Conservation (phyloP, 805 yeast genomes). For the Nakazawaea ishiwadae region DNA sequence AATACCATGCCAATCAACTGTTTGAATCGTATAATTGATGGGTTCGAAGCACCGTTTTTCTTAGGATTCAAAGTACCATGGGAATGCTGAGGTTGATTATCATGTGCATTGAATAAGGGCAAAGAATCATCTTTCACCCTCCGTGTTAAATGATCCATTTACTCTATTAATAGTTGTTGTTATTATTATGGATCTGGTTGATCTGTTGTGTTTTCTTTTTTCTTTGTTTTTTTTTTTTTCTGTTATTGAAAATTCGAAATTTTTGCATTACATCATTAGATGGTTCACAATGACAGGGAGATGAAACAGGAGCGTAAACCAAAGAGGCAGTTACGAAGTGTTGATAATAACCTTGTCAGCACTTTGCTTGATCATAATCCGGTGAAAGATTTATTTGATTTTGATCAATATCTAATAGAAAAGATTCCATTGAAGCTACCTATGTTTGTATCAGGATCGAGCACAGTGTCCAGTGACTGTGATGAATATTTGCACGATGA, state of each 20-base stretch:
- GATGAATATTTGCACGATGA: conserved; percentile 4
- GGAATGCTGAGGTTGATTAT: too few species aligned
- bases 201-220: background rate
- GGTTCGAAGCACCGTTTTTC: background rate
- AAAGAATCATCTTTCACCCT: conserved; percentile 3
- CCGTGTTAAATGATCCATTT: conserved; percentile 8
- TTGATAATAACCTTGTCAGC: conserved; percentile 5
- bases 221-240: background rate
- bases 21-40: conserved; percentile 4
- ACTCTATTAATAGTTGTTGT: too few species aligned
- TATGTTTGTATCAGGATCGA: conserved; percentile 17
- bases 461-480: conserved; percentile 9
- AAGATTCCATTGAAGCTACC: conserved; percentile 19
- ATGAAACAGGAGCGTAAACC: background rate
- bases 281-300: too few species aligned
- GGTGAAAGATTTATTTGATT: conserved; percentile 27
- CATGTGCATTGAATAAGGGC: background rate
- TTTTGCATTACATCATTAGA: too few species aligned
- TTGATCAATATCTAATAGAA: conserved; percentile 24
- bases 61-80: conserved; percentile 1
- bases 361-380: conserved; percentile 4
- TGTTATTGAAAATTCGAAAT: background rate
- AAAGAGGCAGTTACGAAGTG: conserved; percentile 4
- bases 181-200: background rate
- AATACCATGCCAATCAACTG: conserved; percentile 9